Base-by-base conservation (phyloP, 768 basidiomycete species). In the Leccinum imitatum region DNA sequence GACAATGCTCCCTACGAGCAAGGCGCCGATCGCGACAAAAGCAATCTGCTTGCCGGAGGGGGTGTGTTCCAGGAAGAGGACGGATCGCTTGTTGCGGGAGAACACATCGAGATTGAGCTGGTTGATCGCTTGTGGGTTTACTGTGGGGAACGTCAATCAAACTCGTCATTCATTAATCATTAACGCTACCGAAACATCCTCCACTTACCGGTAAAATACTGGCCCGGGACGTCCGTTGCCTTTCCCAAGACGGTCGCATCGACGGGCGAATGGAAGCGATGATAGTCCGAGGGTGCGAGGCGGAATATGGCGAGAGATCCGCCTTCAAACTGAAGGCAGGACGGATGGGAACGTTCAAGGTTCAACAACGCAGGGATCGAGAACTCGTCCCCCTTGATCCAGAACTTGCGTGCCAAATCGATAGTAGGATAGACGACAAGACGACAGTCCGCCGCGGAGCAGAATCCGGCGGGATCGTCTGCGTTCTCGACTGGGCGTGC, bases 41-140 rank as follows among this genome's bases (percentile, higher is more conserved):
- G 84, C 90, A 15, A 92, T 75, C 13, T 79, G 78, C 17, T 78
- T 74, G 11, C 79, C 80, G 0, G 82, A 79, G 3, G 58, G 64
- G 2, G 61, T 58, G 63, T 85, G 84, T 56, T 78, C 80, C 63
- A 88, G 64, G 63, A 82, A 80, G 2, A 84, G 71, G 10, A 86
- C 74, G 3, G 84, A 82, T 11, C 89, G 81, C 54, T 78, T 79
- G 71, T 89, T 89, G 13, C 80, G 82, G 3, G 85, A 84, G 67
- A 89, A 82, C 13, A 89, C 86, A 66, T 87, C 84, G 35, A 87
- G 83, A 6, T 79, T 80, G 25, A 68, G 72, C 65, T 90, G 82
- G 66, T 90, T 91, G 58, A 92, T 79, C 0, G 90, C 90, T 66
- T 90, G 87, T 0, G 90, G 90, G 67, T 92, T 91, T 27, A 92